Evolutionary conservation across 2,329 filamentous ascomycete species (phyloP).

Genomic region (Tolypocladium guangdongense): DNA sequence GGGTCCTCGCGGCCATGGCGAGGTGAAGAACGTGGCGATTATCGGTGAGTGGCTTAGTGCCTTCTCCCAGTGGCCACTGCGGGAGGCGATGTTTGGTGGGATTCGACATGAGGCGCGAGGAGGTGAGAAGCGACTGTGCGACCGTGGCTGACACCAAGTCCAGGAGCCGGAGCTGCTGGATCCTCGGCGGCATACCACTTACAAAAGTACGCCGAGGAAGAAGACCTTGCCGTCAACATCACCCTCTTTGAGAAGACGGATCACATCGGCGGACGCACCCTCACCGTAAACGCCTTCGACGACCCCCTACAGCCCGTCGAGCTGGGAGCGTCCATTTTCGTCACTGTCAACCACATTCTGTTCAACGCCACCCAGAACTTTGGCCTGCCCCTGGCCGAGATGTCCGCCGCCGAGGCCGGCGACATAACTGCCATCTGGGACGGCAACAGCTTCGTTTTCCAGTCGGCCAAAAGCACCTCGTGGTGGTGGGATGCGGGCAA

Average conservation of each 20-base stretch:
- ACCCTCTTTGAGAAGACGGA: slow-evolving; percentile 75
- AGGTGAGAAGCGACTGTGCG: background rate
- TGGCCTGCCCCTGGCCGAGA: slow-evolving; percentile 47
- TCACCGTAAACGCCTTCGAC: slow-evolving; percentile 69
- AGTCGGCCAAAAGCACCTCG: slow-evolving; percentile 45
- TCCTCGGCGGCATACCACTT: slow-evolving; percentile 81
- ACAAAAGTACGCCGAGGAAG: slow-evolving; percentile 53
- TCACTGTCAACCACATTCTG: slow-evolving; percentile 73
- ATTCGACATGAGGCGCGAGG: background rate
- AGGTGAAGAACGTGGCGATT: slow-evolving; percentile 23
- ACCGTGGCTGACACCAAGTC: background rate
- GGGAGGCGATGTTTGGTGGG: background rate
- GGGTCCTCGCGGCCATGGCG: slow-evolving; percentile 1
- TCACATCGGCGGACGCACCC: slow-evolving; percentile 75
- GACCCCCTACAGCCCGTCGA: slow-evolving; percentile 62
- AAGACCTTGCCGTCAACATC: slow-evolving; percentile 57
- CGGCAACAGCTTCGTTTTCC: slow-evolving; percentile 61
- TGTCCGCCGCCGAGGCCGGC: slow-evolving; percentile 34
- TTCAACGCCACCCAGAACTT: slow-evolving; percentile 62
- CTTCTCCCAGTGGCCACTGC: background rate
- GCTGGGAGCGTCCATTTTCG: slow-evolving; percentile 86
- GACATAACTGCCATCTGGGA: slow-evolving; percentile 73
- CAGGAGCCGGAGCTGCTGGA: slow-evolving; percentile 82
- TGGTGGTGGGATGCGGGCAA: slow-evolving; percentile 74
- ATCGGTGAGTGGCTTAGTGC: slow-evolving; percentile 18